Base-by-base conservation (phyloP, 2,329 filamentous ascomycete genomes). In the Nigrospora oryzae region DNA sequence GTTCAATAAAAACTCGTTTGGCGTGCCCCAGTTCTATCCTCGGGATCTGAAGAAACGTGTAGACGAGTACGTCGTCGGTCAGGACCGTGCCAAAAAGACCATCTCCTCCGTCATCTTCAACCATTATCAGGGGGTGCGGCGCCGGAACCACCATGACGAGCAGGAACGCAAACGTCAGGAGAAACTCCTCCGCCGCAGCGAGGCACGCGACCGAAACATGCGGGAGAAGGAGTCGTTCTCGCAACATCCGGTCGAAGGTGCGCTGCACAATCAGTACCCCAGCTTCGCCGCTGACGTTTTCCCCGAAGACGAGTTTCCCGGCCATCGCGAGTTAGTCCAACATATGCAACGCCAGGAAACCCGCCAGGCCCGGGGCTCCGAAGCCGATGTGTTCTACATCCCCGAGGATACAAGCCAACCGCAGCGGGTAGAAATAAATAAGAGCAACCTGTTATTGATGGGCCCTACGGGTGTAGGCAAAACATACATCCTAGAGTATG, bases 401-500 rank as follows among this genome's bases (percentile, higher is more conserved):
- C 62, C 67, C 3, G 75, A 80, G 42, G 74, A 78, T 39, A 53
- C 63, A 14, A 55, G 56, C 4, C 51, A 61, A 4, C 62, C 69
- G 1, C 63, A 69, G 11, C 69, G 69, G 23, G 70, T 94, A 55
- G 88, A 86, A 53, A 84, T 98, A 49, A 90, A 96, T 63, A 98
- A 98, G 69, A 95, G 90, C 56, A 98, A 98, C 60, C 75, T 98
- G 36, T 71, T 98, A 36, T 70, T 97, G 43, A 77, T 97, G 23
- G 93, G 93, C 0, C 93, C 93, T 1, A 95, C 90, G 0, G 93
- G 93, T 3, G 90, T 96, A 6, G 93, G 93, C 13, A 98, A 98
- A 69, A 98, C 93, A 0, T 82, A 97, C 49, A 97, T 98, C 68
- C 78, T 89, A 39, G 79, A 83, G 79, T 81, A 63, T 51, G 74